Evolutionary conservation across 225 moss, liverwort and hornwort species (phyloP), one percentile per base, ranked within the genome.

Genomic region (Thuidium tamariscinum): DNA sequence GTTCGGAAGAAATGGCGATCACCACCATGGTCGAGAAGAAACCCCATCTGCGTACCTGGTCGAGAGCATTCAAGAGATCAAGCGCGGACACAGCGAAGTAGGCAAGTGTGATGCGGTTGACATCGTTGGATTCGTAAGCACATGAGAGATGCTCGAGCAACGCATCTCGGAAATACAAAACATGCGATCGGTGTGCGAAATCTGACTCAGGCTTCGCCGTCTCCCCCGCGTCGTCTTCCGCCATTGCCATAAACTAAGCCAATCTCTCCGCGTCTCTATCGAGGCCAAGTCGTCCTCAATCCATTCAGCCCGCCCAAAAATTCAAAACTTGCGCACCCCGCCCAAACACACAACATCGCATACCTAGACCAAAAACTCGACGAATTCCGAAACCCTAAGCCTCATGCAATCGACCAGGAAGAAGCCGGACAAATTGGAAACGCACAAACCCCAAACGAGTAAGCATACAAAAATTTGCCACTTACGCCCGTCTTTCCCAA

Each of bases 41-140:
- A 90, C 39, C 46, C 74, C 70, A 42, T n/a, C 57, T 17, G 46
- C 84, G 39, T 80, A 95, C 97, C 92, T 95, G 92, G 80, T 93
- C 92, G 46, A 99, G 92, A 32, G 94, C 92, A 52, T 94, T 91
- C 74, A 99, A 94, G 87, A 99, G 89, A 89, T 99, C 99, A 69
- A 99, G 95, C 51, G 93, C 99, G 29, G 99, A 97, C 84, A 97
- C 87, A 34, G 89, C 96, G 54, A 99, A 99, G 82, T 97, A 99
- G 36, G 99, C 99, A 46, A 99, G 83, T 63, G 93, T 94, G 62
- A 97, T 87, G 59, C 97, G 97, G 79, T 92, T 97, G 83, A 88
- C 91, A 46, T 99, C 99, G 77, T 61, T 84, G 55, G 69, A 51
- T 64, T 94, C 89, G 83, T 95, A 99, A 17, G 69, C 74, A 22